Evolutionary conservation across 2,329 filamentous ascomycete species (phyloP).

Genomic region (Cryphonectria naterciae): DNA sequence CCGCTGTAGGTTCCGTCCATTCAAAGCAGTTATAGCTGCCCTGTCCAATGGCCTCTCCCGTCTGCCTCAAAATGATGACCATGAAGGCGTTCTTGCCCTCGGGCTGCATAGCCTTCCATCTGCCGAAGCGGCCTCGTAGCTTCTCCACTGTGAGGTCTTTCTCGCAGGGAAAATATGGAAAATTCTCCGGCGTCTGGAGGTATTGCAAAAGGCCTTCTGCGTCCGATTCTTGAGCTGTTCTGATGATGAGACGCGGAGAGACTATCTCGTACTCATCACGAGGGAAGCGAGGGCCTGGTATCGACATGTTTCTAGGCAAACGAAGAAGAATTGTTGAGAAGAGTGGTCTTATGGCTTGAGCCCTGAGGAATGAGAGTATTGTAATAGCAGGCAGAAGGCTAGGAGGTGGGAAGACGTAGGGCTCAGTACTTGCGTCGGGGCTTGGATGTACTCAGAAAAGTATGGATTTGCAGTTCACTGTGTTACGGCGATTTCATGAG

Average conservation of each 20-base stretch:
- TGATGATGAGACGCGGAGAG: slow-evolving; percentile 10
- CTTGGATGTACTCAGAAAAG: neutral
- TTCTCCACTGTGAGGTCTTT: slow-evolving; percentile 4
- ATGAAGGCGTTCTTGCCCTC: slow-evolving; percentile 8
- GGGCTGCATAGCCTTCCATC: slow-evolving; percentile 14
- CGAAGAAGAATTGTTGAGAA: neutral
- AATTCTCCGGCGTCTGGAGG: slow-evolving; percentile 7
- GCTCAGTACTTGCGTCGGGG: neutral
- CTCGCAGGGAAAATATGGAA: slow-evolving; percentile 3
- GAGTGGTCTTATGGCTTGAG: neutral
- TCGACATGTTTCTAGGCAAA: neutral
- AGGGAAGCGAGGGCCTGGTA: neutral
- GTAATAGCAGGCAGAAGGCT: neutral
- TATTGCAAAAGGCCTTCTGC: neutral
- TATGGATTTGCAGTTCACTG: neutral
- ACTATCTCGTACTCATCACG: slow-evolving; percentile 7
- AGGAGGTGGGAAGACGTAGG: neutral
- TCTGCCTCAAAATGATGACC: slow-evolving; percentile 6
- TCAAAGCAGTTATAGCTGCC: slow-evolving; percentile 16
- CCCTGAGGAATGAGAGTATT: neutral
- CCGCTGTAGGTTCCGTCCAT: neutral
- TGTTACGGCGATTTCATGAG: neutral
- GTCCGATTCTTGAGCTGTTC: slow-evolving; percentile 9
- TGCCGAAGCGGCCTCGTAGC: neutral
- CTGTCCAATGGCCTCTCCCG: slow-evolving; percentile 10